Base-by-base conservation (phyloP, 2,329 filamentous ascomycete genomes). In the Didymella keratinophila region DNA sequence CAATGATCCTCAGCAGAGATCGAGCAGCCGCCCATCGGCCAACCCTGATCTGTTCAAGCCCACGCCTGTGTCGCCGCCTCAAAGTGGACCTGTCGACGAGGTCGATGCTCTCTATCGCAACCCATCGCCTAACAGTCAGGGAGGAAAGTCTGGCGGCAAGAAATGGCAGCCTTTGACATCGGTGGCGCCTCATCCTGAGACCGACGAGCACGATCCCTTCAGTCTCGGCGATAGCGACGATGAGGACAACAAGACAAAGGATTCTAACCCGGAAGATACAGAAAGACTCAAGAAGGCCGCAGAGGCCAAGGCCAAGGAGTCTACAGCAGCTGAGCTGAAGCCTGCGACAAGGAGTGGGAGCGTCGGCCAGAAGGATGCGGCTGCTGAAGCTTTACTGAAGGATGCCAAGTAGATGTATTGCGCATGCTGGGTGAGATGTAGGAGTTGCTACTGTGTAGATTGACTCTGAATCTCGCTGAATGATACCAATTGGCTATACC, bases 91-190 rank as follows among this genome's bases (percentile, higher is more conserved):
- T 11, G 86, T 91, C 2, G 91, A 96, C 69, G 92, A 97, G 71
- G 93, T 97, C 45, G 85, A 89, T 67, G 87, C 83, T 32, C 75
- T 90, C 58, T 95, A 96, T 73, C 86, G 88, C 28, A 76, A 76
- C 39, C 74, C 76, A 18, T 76, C 75, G 9, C 75, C 75, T 12
- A 67, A 59, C 43, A 72, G 71, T 59, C 62, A 69, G 57, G 56
- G 63, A n/a, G 67, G 64, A 20, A 77, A 76, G 58, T 65, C 72
- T n/a, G 81, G 83, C 65, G 95, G 93, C 80, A 97, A 93, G 84
- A 99, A 99, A 81, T 99, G 95, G 95, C 94, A 99, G 78, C 94
- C 95, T 10, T 81, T 99, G 68, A 92, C 93, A 12, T 85, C 89
- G 0, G 87, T 97, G 14, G 91, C 96, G 64, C 92, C 93, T 1